Conservation (phyloP, 2,329 filamentous ascomycete species). For the Cladorrhinum sp. region DNA sequence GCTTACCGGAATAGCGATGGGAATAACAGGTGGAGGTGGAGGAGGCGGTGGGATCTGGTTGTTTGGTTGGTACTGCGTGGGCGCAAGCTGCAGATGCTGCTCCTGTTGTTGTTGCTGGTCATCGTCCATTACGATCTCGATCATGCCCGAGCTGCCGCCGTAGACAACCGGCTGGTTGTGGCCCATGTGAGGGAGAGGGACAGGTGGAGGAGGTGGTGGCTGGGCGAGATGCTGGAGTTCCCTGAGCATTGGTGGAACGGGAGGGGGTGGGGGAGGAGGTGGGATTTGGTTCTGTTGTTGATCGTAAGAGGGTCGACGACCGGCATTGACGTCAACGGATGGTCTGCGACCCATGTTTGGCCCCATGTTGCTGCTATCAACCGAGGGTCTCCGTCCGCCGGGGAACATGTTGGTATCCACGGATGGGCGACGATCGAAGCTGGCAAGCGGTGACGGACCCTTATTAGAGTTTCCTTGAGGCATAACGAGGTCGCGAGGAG, state of each 20-base stretch:
- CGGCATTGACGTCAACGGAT: constrained; percentile 43
- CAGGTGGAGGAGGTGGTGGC: constrained; percentile 60
- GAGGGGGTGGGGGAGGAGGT: constrained; percentile 52
- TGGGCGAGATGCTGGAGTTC: constrained; percentile 61
- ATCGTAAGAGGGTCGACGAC: constrained; percentile 49
- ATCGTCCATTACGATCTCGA: constrained; percentile 66
- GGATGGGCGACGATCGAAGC: constrained; percentile 5
- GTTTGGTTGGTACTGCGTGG: constrained; percentile 11
- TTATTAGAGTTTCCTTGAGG: constrained; percentile 30
- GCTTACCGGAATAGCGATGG: constrained; percentile 35
- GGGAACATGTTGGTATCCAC: constrained; percentile 1
- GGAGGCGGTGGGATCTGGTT: neutral
- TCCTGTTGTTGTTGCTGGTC: constrained; percentile 44
- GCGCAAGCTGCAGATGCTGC: constrained; percentile 4
- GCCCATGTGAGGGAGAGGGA: constrained; percentile 49
- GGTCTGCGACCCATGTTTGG: constrained; percentile 39
- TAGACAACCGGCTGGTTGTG: constrained; percentile 40
- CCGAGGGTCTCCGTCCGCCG: constrained; percentile 40
- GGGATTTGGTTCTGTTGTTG: constrained; percentile 39
- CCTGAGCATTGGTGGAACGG: constrained; percentile 56
- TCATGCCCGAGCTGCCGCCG: constrained; percentile 52
- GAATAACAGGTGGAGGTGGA: constrained; percentile 15
- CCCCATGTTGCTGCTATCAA: constrained; percentile 10
- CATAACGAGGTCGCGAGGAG: constrained; percentile 45
- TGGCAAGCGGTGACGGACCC: constrained; percentile 25